Evolutionary conservation across 768 basidiomycete genomes (phyloP).

Genomic region (Exidia glandulosa): DNA sequence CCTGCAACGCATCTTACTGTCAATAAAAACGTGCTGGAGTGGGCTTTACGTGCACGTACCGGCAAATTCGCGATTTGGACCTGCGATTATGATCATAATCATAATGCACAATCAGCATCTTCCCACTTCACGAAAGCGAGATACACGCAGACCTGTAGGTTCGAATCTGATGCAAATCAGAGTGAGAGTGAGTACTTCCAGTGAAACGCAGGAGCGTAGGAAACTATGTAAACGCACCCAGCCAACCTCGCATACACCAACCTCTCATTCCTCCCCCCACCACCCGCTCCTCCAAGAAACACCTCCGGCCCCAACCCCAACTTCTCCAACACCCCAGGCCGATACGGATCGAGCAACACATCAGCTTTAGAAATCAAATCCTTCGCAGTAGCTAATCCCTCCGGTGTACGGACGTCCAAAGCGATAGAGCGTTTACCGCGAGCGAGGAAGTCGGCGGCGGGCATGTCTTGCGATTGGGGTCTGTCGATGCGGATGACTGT

Average conservation of each 20-base stretch:
- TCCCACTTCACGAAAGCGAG: background rate
- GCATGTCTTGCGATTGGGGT: conserved; percentile 22
- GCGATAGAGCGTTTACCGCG: conserved; percentile 69
- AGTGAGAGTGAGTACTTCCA: no score
- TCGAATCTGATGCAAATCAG: background rate
- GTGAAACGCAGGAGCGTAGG: no score
- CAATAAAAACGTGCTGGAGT: background rate
- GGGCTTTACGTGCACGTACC: conserved; percentile 28
- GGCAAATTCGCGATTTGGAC: conserved; percentile 65
- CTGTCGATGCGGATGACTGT: conserved; percentile 66
- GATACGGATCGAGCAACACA: conserved; percentile 72
- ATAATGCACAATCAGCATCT: background rate
- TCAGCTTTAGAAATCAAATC: conserved; percentile 58
- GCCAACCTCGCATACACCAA: conserved; percentile 66
- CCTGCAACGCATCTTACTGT: conserved; percentile 29
- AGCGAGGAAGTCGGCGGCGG: conserved; percentile 42
- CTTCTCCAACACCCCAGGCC: conserved; percentile 73
- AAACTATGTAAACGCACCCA: no score
- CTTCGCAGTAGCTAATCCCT: conserved; percentile 44
- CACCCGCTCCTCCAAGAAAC: no score
- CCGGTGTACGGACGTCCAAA: conserved; percentile 51
- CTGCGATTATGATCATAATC: no score
- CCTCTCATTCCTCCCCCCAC: conserved; percentile 44
- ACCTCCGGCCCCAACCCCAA: conserved; percentile 66
- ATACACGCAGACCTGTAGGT: background rate